Percentiles rank a stretch among this genome's conserved stretches.
These are phyloP conservation scores for Cladosporium sp. DNA, from an alignment of 2,329 filamentous ascomycete species.

Conservation along the genomic window DNA sequence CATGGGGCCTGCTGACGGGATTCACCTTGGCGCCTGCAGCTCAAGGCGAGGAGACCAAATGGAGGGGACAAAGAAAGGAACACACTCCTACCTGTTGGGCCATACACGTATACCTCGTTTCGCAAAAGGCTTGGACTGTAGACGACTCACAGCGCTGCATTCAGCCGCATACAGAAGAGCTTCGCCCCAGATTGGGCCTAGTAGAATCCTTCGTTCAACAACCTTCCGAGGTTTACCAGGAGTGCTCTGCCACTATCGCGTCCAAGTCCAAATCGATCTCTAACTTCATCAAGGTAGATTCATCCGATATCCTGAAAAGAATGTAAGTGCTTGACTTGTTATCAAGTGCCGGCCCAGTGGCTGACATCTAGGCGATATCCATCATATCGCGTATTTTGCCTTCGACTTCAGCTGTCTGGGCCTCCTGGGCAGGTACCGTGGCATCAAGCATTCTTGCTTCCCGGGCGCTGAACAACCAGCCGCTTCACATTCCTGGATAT, in stretches of 20 bases:
- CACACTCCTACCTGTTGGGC: background rate
- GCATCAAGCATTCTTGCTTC: background rate
- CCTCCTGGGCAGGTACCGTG: background rate
- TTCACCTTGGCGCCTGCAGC: background rate
- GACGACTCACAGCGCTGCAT: background rate
- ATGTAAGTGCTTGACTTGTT: background rate
- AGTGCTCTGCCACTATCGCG: background rate
- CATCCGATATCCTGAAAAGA: background rate
- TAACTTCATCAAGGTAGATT: background rate
- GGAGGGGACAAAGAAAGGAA: background rate
- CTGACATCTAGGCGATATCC: background rate
- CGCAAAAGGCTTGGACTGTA: background rate
- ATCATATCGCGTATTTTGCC: background rate
- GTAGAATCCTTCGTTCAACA: slow-evolving; percentile 7
- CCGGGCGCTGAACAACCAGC: background rate
- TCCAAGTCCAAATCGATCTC: background rate
- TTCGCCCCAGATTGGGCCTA: background rate
- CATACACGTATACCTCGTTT: background rate
- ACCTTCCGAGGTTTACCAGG: background rate
- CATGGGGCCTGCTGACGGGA: background rate
- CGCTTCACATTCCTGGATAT: background rate
- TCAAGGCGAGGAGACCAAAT: background rate
- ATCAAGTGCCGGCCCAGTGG: background rate
- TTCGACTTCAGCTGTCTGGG: background rate
- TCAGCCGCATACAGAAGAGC: slow-evolving; percentile 9